Percentiles rank a stretch among this genome's conserved stretches.
These are phyloP conservation scores for Malus asiatica DNA, from an alignment of 306 rosid species.

Conservation along the genomic window DNA sequence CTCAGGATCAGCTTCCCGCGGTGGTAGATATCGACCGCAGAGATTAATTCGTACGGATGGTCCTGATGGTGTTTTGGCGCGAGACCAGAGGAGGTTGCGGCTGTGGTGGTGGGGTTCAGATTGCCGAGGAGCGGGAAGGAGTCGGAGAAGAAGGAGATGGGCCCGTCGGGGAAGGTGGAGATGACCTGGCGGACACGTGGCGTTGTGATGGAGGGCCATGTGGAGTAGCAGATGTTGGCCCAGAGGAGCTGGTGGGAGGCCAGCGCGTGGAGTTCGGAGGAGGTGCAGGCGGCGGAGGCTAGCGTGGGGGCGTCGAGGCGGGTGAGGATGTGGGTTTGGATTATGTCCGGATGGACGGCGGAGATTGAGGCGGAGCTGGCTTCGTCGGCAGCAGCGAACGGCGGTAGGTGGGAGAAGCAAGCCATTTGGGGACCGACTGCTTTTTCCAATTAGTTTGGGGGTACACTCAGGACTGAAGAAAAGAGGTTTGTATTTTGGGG, in stretches of 20 bases:
- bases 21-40: constrained; percentile 61
- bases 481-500: background rate
- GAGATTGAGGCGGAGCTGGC: constrained; percentile 29
- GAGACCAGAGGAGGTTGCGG: background rate
- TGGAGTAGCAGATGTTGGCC: constrained; percentile 45
- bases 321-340: constrained; percentile 54
- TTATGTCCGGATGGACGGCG: constrained; percentile 46
- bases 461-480: background rate
- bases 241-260: constrained; percentile 37
- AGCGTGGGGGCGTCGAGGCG: constrained; percentile 65
- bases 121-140: constrained; percentile 29
- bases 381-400: background rate
- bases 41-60: constrained; percentile 34
- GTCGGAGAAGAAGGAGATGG: constrained; percentile 61
- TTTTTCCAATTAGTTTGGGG: background rate
- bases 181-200: constrained; percentile 45
- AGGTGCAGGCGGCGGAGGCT: constrained; percentile 49
- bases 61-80: background rate
- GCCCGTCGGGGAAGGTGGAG: constrained; percentile 36
- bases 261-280: constrained; percentile 43
- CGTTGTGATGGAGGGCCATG: constrained; percentile 63
- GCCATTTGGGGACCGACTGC: background rate
- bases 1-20: constrained; percentile 31
- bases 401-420: background rate
- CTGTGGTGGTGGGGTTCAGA: background rate